Percentiles rank a stretch among this genome's conserved stretches.
Conservation (phyloP, 768 basidiomycete species). For the Agrocybe chaxingu region DNA sequence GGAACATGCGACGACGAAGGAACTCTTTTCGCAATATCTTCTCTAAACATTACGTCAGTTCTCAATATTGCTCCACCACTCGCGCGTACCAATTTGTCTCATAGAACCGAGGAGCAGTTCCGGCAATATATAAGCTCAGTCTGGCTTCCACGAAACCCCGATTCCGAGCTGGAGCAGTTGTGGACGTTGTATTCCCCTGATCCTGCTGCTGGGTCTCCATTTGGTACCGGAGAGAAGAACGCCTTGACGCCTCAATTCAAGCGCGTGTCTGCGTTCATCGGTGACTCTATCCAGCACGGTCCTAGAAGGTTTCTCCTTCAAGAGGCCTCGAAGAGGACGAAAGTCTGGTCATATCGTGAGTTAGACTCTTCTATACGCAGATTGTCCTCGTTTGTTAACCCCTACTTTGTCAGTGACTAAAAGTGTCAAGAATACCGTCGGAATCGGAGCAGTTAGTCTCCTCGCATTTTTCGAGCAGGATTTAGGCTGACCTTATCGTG, state of each 20-base stretch:
- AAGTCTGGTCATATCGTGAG: slow-evolving; percentile 40
- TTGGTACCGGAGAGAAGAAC: slow-evolving; percentile 38
- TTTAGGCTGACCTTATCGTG: neutral
- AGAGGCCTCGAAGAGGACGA: slow-evolving; percentile 33
- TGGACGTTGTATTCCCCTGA: slow-evolving; percentile 26
- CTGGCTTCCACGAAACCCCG: slow-evolving; percentile 16
- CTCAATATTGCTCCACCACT: neutral
- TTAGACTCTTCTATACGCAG: neutral
- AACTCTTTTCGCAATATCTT: slow-evolving; percentile 42
- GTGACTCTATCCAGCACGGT: slow-evolving; percentile 48
- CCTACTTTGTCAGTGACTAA: slow-evolving; percentile 33
- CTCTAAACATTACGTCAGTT: slow-evolving; percentile 41
- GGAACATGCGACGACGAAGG: slow-evolving; percentile 57
- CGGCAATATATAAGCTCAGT: slow-evolving; percentile 15
- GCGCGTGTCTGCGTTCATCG: slow-evolving; percentile 45
- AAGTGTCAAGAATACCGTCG: slow-evolving; percentile 32
- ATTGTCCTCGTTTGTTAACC: slow-evolving; percentile 2
- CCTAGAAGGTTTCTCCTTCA: slow-evolving; percentile 49
- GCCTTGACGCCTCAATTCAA: slow-evolving; percentile 47
- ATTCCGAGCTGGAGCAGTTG: slow-evolving; percentile 9
- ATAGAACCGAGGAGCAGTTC: slow-evolving; percentile 20
- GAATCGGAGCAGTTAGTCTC: slow-evolving; percentile 40
- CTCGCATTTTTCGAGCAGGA: neutral
- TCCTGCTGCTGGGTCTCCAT: slow-evolving; percentile 44
- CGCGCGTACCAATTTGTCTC: neutral